Percentiles rank a stretch among this genome's conserved stretches.
These are phyloP conservation scores for Xerocomellus intermedius DNA, from an alignment of 768 basidiomycete species.

Conservation along the genomic window DNA sequence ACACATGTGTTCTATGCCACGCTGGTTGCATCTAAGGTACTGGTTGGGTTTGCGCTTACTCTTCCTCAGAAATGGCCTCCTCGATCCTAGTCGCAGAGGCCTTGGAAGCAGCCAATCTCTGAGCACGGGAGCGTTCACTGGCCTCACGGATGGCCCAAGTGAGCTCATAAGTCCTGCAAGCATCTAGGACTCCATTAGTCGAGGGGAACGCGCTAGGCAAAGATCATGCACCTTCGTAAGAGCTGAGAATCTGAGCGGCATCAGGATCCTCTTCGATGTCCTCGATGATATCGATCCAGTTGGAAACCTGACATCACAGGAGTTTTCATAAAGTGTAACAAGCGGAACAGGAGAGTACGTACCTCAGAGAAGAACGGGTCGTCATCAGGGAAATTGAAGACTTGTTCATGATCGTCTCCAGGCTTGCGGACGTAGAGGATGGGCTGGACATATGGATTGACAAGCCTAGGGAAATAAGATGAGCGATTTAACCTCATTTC, in stretches of 20 bases:
- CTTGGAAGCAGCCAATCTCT: slow-evolving; percentile 39
- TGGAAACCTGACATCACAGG: slow-evolving; percentile 50
- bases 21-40: neutral
- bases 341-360: neutral
- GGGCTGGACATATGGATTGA: slow-evolving; percentile 93
- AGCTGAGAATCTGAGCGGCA: slow-evolving; percentile 73
- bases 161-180: slow-evolving; percentile 83
- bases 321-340: neutral
- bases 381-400: slow-evolving; percentile 70
- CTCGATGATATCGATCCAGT: slow-evolving; percentile 87
- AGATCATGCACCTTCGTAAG: slow-evolving; percentile 68
- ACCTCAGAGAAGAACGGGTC: slow-evolving; percentile 94
- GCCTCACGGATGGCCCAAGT: slow-evolving; percentile 92
- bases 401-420: slow-evolving; percentile 75
- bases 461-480: slow-evolving; percentile 50
- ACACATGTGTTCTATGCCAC: neutral
- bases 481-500: slow-evolving; percentile 5
- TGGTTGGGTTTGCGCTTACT: slow-evolving; percentile 9
- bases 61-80: slow-evolving; percentile 28
- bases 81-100: slow-evolving; percentile 27
- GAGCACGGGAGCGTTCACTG: slow-evolving; percentile 61
- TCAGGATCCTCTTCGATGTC: slow-evolving; percentile 87
- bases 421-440: slow-evolving; percentile 83
- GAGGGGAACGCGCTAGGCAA: neutral
- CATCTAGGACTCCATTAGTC: slow-evolving; percentile 48